phyloP scores from a whole-genome alignment of 148 eudicot genomes.

The Vaccinium macrocarpon region DNA sequence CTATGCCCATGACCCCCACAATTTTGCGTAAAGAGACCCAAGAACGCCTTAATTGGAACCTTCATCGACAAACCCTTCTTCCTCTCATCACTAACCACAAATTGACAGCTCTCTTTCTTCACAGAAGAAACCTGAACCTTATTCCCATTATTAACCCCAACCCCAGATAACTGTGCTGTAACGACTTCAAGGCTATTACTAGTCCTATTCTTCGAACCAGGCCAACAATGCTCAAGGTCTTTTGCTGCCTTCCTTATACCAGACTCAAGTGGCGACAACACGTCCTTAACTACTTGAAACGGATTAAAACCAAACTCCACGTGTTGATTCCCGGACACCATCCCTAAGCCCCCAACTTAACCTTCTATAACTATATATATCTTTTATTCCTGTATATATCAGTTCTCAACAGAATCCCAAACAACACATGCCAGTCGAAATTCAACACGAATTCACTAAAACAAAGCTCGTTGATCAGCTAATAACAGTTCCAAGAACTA shows the following conservation, averaged over 20 bases:
- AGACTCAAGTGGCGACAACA: conserved; percentile 66
- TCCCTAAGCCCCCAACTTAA: conserved; percentile 23
- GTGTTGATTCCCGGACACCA: conserved; percentile 68
- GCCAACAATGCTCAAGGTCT: conserved; percentile 75
- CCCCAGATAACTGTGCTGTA: conserved; percentile 21
- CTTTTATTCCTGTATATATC: not conserved
- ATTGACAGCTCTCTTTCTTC: conserved; percentile 33
- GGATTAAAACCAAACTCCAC: conserved; percentile 72
- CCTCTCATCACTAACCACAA: conserved; percentile 47
- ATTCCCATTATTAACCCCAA: conserved; percentile 23
- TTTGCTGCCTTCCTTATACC: conserved; percentile 68
- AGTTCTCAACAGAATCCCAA: not conserved
- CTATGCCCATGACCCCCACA: conserved; percentile 34
- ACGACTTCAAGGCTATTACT: conserved; percentile 26
- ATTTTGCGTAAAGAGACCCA: conserved; percentile 44
- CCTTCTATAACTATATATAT: not conserved
- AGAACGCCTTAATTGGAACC: conserved; percentile 53
- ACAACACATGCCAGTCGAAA: not conserved
- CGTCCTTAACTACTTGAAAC: conserved; percentile 59
- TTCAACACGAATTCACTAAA: not conserved
- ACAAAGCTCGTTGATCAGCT: not conserved
- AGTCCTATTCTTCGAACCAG: conserved; percentile 36
- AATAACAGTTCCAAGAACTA: not conserved
- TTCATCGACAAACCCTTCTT: conserved; percentile 52
- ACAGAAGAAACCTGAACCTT: conserved; percentile 22